phyloP scores from a whole-genome alignment of 2,329 filamentous ascomycete genomes.

The Paraphoma chrysanthemicola region DNA sequence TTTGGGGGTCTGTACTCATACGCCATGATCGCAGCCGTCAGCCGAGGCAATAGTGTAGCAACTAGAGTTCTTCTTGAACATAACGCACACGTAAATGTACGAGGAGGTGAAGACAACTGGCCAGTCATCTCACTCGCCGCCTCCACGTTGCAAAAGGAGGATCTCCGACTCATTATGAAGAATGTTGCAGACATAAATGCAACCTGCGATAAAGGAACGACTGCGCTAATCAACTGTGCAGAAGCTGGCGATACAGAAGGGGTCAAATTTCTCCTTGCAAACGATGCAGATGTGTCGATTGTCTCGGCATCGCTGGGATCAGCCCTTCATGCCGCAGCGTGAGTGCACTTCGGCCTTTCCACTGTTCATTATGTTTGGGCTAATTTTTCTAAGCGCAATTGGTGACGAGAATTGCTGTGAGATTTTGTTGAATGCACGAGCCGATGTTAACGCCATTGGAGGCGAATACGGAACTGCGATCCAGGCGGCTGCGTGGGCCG shows the following conservation, averaged over 20 bases:
- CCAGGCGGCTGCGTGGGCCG: slow-evolving; percentile 20
- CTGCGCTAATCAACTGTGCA: slow-evolving; percentile 28
- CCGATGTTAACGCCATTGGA: slow-evolving; percentile 22
- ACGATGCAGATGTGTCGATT: slow-evolving; percentile 23
- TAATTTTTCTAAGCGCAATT: slow-evolving; percentile 9
- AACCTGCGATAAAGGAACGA: slow-evolving; percentile 22
- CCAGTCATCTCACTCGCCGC: slow-evolving; percentile 24
- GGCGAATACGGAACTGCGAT: slow-evolving; percentile 25
- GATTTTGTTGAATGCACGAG: slow-evolving; percentile 23
- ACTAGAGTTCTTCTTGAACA: slow-evolving; percentile 22
- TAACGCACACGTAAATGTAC: slow-evolving; percentile 27
- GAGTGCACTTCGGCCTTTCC: slow-evolving; percentile 2
- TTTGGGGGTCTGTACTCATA: slow-evolving; percentile 22
- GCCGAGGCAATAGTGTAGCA: slow-evolving; percentile 16
- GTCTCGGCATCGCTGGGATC: slow-evolving; percentile 22
- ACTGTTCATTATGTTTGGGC: not conserved
- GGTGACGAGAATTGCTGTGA: slow-evolving; percentile 22
- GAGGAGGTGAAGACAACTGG: slow-evolving; percentile 25
- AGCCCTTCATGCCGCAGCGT: slow-evolving; percentile 29
- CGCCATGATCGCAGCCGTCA: slow-evolving; percentile 24
- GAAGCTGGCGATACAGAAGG: slow-evolving; percentile 19
- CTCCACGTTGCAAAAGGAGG: slow-evolving; percentile 16
- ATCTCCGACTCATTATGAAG: slow-evolving; percentile 23
- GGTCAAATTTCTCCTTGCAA: slow-evolving; percentile 18
- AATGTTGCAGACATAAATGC: slow-evolving; percentile 27